Percentiles rank a stretch among this genome's conserved stretches.
Evolutionary conservation across 805 yeast genomes (phyloP).

Genomic region (Starmerella stellata): DNA sequence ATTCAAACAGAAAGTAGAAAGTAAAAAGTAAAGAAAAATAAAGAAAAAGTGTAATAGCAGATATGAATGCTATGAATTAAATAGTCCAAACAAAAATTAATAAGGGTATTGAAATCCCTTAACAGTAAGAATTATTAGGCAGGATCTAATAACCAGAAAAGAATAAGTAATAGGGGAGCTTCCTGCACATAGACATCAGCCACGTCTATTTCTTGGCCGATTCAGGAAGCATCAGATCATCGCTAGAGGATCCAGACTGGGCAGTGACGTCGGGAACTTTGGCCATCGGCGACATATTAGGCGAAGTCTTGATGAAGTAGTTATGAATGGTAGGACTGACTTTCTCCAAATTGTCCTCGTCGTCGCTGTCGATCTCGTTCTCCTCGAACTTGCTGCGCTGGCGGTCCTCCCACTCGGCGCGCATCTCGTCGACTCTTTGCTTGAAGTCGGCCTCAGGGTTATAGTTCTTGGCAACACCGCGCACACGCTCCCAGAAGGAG

Average conservation of each 20-base stretch:
- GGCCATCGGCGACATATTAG: slow-evolving; percentile 20
- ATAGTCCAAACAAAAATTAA: no score
- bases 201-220: slow-evolving; percentile 13
- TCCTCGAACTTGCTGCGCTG: slow-evolving; percentile 20
- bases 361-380: slow-evolving; percentile 8
- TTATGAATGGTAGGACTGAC: slow-evolving; percentile 22
- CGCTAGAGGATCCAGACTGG: slow-evolving; percentile 9
- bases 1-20: no score
- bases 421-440: slow-evolving; percentile 25
- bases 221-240: slow-evolving; percentile 22
- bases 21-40: no score
- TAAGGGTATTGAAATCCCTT: no score
- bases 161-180: background rate
- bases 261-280: slow-evolving; percentile 11
- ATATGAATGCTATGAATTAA: no score
- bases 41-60: no score
- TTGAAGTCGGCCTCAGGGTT: slow-evolving; percentile 25
- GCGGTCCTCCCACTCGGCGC: slow-evolving; percentile 24
- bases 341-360: slow-evolving; percentile 15
- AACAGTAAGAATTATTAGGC: no score
- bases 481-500: slow-evolving; percentile 23
- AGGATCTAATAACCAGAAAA: no score
- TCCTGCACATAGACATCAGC: no score
- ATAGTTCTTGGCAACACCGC: slow-evolving; percentile 23
- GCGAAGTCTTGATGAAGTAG: slow-evolving; percentile 24